Base-by-base conservation (phyloP, 2,329 filamentous ascomycete genomes). In the Talaromyces sp. region DNA sequence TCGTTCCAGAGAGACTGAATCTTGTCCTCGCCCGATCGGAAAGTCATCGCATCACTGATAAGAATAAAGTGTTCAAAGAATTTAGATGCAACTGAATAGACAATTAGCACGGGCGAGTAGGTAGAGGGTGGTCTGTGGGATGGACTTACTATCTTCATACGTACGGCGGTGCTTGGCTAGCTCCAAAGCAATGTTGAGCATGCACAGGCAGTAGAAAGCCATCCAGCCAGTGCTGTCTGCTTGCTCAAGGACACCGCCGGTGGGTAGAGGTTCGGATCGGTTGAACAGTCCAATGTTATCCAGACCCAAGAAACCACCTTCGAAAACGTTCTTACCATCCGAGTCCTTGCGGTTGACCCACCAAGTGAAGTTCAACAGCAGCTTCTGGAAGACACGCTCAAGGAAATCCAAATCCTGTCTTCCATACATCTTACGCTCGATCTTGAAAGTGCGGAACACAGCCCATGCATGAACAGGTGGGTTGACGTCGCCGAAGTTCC, bases 61-160 rank as follows among this genome's bases (percentile, higher is more conserved):
- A 97, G 87, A 68, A 97, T 90, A 75, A 97, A 97, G 69, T 97
- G 94, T 77, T 97, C 94, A 66, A 97, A 97, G 80, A 97, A 97
- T 75, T 97, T 97, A 46, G 91, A 95, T 1, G 93, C 92, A 77
- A 97, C 89, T 72, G 35, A 4, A 37, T 24, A 51, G 30, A 40
- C 11, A 4, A 14, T 20, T 19, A 20, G 10, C 10, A 3, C 19
- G 16, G 7, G 10, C 14, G 14, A 9, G 4, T 39, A 16, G 4
- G 6, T 20, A n/a, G 17, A 39, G 3, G 20, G 4, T 35, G 7
- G 29, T 11, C 4, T 35, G 11, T 13, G 5, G 32, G 11, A 10
- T 14, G 14, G 4, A 44, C 71, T 64, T 56, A 74, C 71, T 87
- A 68, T 97, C 93, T 78, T 97, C 93, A 72, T 97, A 97, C 52